phyloP scores from a whole-genome alignment of 345 rosid species.

The Pistacia integerrima region DNA sequence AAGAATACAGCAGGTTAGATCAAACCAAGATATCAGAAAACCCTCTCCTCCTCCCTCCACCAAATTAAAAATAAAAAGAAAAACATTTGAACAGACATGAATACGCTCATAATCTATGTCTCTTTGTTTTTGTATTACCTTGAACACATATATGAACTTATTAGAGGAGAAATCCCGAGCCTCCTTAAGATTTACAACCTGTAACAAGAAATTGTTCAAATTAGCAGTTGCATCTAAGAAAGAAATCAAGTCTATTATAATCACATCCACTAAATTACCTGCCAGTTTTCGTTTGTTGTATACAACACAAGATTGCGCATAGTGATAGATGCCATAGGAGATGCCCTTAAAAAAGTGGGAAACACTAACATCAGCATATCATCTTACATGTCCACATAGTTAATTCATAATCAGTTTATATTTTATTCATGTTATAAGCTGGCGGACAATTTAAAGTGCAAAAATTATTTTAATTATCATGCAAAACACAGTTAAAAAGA shows the following conservation, averaged over 20 bases:
- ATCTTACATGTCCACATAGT: neutral
- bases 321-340: conserved; percentile 93
- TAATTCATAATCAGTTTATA: neutral
- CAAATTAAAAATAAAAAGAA: neutral
- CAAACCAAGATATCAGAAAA: conserved; percentile 6
- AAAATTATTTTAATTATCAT: neutral
- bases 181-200: conserved; percentile 97
- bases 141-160: conserved; percentile 87
- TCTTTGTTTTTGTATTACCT: conserved; percentile 45
- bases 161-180: conserved; percentile 85
- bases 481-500: neutral
- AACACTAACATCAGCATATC: neutral
- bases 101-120: neutral
- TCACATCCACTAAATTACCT: conserved; percentile 47
- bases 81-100: neutral
- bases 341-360: conserved; percentile 58
- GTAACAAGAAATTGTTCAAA: conserved; percentile 22
- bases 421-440: neutral
- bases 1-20: neutral
- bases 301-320: conserved; percentile 78
- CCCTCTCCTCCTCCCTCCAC: neutral
- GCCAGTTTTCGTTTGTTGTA: conserved; percentile 94
- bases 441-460: neutral
- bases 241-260: conserved; percentile 1
- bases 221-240: conserved; percentile 8